A percentile compares a stretch with the other conserved stretches of the same genome.
Conservation (phyloP, 306 rosid species). For the Citrullus mucosospermus region DNA sequence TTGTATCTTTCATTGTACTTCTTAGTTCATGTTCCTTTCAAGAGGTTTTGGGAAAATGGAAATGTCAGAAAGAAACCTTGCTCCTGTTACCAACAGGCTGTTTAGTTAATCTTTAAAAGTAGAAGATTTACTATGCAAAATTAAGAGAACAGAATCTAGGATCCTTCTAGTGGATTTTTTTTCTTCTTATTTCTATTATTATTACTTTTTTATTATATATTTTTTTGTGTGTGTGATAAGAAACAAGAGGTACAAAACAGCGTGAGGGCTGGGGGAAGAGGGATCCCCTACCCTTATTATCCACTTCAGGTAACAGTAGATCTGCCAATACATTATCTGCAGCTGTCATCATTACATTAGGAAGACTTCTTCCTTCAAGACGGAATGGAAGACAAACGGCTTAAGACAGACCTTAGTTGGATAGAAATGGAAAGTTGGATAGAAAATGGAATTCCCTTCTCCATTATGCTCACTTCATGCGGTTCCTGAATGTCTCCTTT, state of each 20-base stretch:
- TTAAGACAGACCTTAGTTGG: too few relatives aligned
- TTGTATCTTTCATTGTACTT: not conserved
- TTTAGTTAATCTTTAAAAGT: not conserved
- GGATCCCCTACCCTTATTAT: too few relatives aligned
- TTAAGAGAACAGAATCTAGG: not conserved
- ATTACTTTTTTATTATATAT: too few relatives aligned
- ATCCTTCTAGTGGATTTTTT: not conserved
- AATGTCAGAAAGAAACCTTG: not conserved
- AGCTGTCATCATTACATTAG: not conserved
- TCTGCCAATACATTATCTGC: not conserved
- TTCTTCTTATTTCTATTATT: too few relatives aligned
- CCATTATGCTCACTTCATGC: not conserved
- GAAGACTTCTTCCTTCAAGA: not conserved
- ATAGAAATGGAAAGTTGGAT: not conserved
- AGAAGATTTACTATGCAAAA: not conserved
- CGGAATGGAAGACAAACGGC: not conserved
- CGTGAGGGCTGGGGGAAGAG: too few relatives aligned
- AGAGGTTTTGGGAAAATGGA: not conserved
- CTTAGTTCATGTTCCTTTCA: not conserved
- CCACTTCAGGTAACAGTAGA: not conserved
- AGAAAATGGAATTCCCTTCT: not conserved
- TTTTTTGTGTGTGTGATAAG: too few relatives aligned
- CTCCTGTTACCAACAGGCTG: not conserved
- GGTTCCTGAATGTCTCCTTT: not conserved
- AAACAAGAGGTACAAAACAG: too few relatives aligned